phyloP scores from a whole-genome alignment of 352 stramenopile genomes.

The Salisapilia sapeloensis region DNA sequence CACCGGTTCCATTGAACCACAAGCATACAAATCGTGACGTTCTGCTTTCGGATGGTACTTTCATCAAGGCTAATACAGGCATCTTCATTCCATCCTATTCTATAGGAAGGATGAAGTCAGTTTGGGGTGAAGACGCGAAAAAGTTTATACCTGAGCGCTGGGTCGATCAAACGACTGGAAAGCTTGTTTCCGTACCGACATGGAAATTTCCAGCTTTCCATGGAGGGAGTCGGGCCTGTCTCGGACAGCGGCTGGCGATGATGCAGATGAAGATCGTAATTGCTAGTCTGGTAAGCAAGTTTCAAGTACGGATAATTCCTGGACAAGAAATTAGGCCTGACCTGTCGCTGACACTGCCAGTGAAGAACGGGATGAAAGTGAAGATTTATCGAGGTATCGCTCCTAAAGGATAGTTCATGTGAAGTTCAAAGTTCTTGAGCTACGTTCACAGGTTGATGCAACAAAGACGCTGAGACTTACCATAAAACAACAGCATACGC shows the following conservation, averaged over 20 bases:
- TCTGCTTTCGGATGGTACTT: conserved; percentile 42
- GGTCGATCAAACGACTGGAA: conserved; percentile 20
- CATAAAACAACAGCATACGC: too few relatives aligned
- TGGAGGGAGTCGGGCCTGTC: conserved; percentile 39
- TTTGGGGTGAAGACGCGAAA: conserved; percentile 40
- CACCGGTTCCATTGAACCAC: conserved; percentile 20
- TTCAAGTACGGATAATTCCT: conserved; percentile 19
- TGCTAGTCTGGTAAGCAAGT: conserved; percentile 31
- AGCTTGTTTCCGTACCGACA: conserved; percentile 13
- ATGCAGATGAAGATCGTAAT: conserved; percentile 72
- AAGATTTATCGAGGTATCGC: too few relatives aligned
- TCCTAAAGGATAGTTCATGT: too few relatives aligned
- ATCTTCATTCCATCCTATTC: conserved; percentile 27
- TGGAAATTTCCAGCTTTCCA: conserved; percentile 66
- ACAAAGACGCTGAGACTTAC: too few relatives aligned
- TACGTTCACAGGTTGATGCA: too few relatives aligned
- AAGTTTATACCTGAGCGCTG: conserved; percentile 52
- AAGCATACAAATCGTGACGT: conserved; percentile 19
- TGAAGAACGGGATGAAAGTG: conserved; percentile 10
- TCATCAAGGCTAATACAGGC: conserved; percentile 12
- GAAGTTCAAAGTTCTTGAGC: too few relatives aligned
- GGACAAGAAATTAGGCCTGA: conserved; percentile 20
- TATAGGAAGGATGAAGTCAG: conserved; percentile 25
- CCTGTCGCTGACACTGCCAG: conserved; percentile 24
- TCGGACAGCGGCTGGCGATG: conserved; percentile 63